Percentiles rank a stretch among this genome's conserved stretches.
Evolutionary conservation across 768 basidiomycete genomes (phyloP).

Genomic region (Amanita pseudoporphyria): DNA sequence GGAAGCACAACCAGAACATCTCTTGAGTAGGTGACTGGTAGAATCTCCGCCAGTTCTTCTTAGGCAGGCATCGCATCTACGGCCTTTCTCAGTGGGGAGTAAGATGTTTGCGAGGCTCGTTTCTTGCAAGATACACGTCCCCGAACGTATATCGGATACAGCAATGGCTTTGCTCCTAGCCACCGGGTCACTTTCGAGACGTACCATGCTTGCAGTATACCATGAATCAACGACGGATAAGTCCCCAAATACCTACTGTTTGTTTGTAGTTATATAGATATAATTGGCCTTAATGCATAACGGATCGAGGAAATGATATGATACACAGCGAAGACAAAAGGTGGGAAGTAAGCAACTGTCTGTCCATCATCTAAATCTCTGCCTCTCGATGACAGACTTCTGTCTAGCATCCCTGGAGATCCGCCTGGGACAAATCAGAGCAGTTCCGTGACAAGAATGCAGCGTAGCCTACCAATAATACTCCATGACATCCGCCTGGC

Average conservation of each 20-base stretch:
- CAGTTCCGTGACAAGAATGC: constrained; percentile 2
- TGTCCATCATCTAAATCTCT: constrained; percentile 44
- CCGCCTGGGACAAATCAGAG: constrained; percentile 43
- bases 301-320: neutral
- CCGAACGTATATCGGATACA: constrained; percentile 25
- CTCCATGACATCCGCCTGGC: constrained; percentile 88
- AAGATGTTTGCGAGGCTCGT: constrained; percentile 38
- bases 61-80: constrained; percentile 61
- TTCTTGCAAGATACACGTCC: constrained; percentile 38
- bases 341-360: too few species aligned
- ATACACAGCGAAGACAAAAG: neutral
- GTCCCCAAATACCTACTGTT: neutral
- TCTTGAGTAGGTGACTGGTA: constrained; percentile 27
- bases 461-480: constrained; percentile 71
- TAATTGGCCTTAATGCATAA: neutral
- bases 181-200: constrained; percentile 33
- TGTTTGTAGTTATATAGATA: neutral
- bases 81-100: constrained; percentile 47
- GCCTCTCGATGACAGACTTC: constrained; percentile 70
- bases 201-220: constrained; percentile 9
- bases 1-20: constrained; percentile 56
- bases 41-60: constrained; percentile 14
- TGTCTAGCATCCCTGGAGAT: constrained; percentile 62
- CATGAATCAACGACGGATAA: too few species aligned
- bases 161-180: constrained; percentile 47